A percentile compares a stretch with the other conserved stretches of the same genome.
Conservation (phyloP, 2,329 filamentous ascomycete genomes). For the Diaporthe citriasiana region DNA sequence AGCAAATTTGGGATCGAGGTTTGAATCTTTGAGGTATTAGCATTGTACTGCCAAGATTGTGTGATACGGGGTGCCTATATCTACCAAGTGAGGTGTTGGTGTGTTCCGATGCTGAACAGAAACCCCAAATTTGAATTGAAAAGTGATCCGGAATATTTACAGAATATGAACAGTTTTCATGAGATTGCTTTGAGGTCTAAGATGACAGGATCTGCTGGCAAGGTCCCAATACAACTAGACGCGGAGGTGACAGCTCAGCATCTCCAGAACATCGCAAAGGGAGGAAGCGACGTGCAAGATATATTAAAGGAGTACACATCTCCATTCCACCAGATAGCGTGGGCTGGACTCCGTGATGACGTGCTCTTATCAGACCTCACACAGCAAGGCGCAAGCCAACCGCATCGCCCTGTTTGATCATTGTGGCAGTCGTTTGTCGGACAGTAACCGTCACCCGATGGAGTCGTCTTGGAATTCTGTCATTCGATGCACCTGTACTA, state of each 20-base stretch:
- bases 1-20: rapidly evolving
- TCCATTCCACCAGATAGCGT: background rate
- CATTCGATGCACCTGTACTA: background rate
- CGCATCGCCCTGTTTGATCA: background rate
- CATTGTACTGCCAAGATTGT: rapidly evolving
- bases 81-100: no score
- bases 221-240: background rate
- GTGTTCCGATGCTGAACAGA: background rate
- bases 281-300: background rate
- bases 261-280: background rate
- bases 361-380: background rate
- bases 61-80: background rate
- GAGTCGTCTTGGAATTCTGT: background rate
- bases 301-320: background rate
- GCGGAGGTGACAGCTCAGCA: no score
- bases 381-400: background rate
- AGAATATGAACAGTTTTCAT: background rate
- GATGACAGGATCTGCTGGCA: background rate
- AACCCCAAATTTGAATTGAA: background rate
- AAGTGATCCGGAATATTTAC: background rate
- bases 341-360: background rate
- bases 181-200: background rate
- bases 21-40: background rate
- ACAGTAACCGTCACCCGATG: background rate
- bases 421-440: background rate